phyloP scores from a whole-genome alignment of 169 alveolate genomes.

The Plasmodium vivax region DNA sequence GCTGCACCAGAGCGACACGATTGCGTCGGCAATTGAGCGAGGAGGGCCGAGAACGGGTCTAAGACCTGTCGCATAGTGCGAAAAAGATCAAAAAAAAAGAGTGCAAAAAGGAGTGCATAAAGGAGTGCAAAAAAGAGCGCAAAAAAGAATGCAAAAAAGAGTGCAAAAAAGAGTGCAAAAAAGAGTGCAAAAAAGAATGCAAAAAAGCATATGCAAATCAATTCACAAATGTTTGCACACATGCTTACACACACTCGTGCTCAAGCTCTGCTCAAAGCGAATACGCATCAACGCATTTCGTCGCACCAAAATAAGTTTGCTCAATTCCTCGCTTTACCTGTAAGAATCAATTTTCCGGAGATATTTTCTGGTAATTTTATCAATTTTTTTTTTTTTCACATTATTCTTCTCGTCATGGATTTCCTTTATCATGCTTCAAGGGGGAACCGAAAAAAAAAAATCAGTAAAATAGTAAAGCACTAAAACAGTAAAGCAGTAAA shows the following conservation, averaged over 20 bases:
- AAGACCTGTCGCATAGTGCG: neutral
- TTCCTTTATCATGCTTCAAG: constrained; percentile 55
- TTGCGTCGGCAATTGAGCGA: neutral
- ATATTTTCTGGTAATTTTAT: constrained; percentile 65
- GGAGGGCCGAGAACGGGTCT: neutral
- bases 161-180: neutral
- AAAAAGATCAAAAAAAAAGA: neutral
- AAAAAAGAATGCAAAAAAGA: neutral
- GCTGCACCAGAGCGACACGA: neutral
- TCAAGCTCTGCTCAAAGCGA: neutral
- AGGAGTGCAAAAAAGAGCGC: neutral
- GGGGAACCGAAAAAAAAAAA: neutral
- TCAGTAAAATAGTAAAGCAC: neutral
- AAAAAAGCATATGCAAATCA: neutral
- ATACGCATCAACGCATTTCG: neutral
- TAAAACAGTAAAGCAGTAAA: no score
- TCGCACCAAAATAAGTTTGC: neutral
- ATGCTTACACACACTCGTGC: neutral
- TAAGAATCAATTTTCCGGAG: constrained; percentile 65
- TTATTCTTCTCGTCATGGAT: constrained; percentile 37
- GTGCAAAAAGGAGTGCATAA: neutral
- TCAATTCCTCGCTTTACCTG: constrained; percentile 31
- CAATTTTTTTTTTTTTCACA: constrained; percentile 64
- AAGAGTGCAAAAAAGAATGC: neutral
- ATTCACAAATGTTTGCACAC: neutral